A percentile compares a stretch with the other conserved stretches of the same genome.
phyloP scores from a whole-genome alignment of 768 basidiomycete genomes.

The Inosperma sp. region DNA sequence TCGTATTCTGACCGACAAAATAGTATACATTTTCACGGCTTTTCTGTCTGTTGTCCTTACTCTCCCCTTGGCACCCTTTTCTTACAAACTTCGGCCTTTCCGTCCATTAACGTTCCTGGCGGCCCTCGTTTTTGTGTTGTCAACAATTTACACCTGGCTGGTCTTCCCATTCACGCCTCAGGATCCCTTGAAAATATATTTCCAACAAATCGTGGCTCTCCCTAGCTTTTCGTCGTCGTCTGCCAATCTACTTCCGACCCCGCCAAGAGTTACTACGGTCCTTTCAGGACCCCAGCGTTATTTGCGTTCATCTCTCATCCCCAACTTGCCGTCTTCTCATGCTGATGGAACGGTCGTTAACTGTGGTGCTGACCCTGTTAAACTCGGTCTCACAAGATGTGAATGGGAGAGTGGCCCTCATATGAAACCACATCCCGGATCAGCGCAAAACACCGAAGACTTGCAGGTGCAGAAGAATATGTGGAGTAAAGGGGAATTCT shows the following conservation, averaged over 20 bases:
- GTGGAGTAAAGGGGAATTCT: constrained; percentile 15
- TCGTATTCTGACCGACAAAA: neutral
- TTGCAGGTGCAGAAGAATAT: neutral
- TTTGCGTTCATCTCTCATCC: constrained; percentile 16
- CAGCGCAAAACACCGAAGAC: neutral
- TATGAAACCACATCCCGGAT: constrained; percentile 23
- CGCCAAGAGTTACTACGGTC: constrained; percentile 11
- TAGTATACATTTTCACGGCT: constrained; percentile 22
- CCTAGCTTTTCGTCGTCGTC: constrained; percentile 1
- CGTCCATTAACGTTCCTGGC: constrained; percentile 14
- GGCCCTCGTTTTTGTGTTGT: constrained; percentile 12
- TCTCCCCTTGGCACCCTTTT: constrained; percentile 25
- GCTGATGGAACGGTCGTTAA: constrained; percentile 12
- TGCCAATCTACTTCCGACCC: neutral
- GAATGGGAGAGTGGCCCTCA: constrained; percentile 23
- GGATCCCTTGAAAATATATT: constrained; percentile 20
- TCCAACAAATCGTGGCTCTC: constrained; percentile 16
- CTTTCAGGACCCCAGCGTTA: constrained; percentile 20
- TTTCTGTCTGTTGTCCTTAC: constrained; percentile 18
- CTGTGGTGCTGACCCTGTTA: constrained; percentile 7
- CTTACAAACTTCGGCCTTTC: constrained; percentile 22
- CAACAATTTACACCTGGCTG: constrained; percentile 12
- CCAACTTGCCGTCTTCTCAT: constrained; percentile 22
- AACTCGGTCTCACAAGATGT: constrained; percentile 22
- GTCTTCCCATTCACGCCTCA: constrained; percentile 17